Base-by-base conservation (phyloP, 352 stramenopile genomes). In the Globisporangium nunn region DNA sequence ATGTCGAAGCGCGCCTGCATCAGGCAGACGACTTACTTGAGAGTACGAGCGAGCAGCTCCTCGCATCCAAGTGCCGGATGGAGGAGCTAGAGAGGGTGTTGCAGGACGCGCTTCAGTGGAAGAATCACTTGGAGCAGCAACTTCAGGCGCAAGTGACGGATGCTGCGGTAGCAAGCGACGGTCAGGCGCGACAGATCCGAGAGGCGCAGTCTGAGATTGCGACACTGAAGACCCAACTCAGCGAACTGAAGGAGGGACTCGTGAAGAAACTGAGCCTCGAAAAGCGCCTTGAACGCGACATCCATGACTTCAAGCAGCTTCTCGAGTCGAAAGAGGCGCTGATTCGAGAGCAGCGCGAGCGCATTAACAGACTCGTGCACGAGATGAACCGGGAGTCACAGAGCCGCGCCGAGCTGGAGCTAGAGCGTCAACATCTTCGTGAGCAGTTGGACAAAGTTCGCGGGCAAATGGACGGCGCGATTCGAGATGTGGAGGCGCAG, bases 1-100 rank as follows among this genome's bases (percentile, higher is more conserved):
- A 85, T 8, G 66, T 70, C 0, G 75, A 92, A 39, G 70, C 70
- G 28, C 67, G 66, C 23, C 51, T 88, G 2, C 81, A 90, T 31
- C 61, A 69, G 2, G 57, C 69, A 0, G 61, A 60, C 7, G 71
- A 79, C 41, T 52, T 58, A 6, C 49, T 60, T 4, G 79, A 90
- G 59, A 66, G n/a, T 10, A 61, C 68, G 11, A 58, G 61, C 1
- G 79, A 92, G 51, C 66, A 85, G 46, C 51, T 88, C 0, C 31
- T 72, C 1, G 79, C 78, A 2, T 73, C 67, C 0, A 63, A 69
- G 29, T 62, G 71, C 29, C 67, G 78, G 1, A 89, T 92, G 78
- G 62, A 75, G 17, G 79, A 92, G 45, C 59, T 85, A 2, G 80
- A 90, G 50, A 63, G 70, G 1, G 64, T 85, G 15, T n/a, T 88